Conservation (phyloP, 306 rosid genomes). For the Inga leiocalycina region DNA sequence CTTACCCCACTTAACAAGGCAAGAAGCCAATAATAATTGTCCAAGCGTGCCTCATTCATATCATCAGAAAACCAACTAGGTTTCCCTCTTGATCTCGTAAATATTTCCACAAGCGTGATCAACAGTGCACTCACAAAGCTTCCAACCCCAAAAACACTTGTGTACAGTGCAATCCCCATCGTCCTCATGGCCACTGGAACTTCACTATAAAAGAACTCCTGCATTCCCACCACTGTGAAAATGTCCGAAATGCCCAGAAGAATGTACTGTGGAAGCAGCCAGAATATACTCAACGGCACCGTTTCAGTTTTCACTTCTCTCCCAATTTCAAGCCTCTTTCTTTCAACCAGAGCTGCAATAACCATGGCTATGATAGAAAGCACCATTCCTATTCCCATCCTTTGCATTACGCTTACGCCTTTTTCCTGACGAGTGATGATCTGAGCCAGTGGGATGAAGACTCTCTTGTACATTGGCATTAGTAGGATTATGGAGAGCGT, state of each 20-base stretch:
- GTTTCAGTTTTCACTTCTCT: conserved; percentile 36
- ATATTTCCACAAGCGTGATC: conserved; percentile 67
- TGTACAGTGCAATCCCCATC: conserved; percentile 81
- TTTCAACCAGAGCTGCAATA: conserved; percentile 78
- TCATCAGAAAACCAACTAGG: conserved; percentile 87
- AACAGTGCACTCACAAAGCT: conserved; percentile 83
- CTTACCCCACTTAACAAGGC: conserved; percentile 61
- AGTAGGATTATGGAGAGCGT: conserved; percentile 76
- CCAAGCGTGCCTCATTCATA: conserved; percentile 77
- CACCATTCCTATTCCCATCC: conserved; percentile 95
- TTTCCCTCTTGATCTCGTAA: conserved; percentile 50
- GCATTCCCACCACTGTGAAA: conserved; percentile 97
- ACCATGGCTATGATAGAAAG: conserved; percentile 82
- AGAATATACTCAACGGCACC: conserved; percentile 74
- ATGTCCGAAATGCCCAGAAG: conserved; percentile 85
- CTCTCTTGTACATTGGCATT: conserved; percentile 78
- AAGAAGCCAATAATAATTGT: conserved; percentile 81
- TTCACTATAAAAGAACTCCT: conserved; percentile 89
- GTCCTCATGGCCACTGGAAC: conserved; percentile 86
- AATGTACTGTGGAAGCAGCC: conserved; percentile 89
- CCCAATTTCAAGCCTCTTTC: conserved; percentile 59
- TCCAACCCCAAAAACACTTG: conserved; percentile 94
- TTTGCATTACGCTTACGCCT: conserved; percentile 77
- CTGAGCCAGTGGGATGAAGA: conserved; percentile 68
- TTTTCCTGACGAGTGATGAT: conserved; percentile 52